Base-by-base conservation (phyloP, 768 basidiomycete species). In the Serendipita vermifera region DNA sequence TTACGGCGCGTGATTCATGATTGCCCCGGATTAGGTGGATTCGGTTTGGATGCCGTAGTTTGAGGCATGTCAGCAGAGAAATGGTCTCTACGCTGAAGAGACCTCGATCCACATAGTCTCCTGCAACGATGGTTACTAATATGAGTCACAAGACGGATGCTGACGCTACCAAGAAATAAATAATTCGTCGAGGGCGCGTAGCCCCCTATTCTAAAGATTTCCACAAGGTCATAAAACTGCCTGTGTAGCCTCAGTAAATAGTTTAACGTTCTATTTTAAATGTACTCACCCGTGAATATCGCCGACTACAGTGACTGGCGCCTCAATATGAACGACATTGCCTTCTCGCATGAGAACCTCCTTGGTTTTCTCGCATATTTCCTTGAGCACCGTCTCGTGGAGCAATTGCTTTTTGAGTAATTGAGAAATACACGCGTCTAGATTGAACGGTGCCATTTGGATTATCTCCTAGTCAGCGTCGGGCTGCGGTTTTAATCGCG, bases 341-440 rank as follows among this genome's bases (percentile, higher is more conserved):
- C 87, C 91, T 73, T 99, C 96, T 59, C 91, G 76, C 96, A 98
- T 98, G 57, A 99, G 82, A 0, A 99, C 90, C 67, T 99, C 96
- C 68, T 98, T 99, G 14, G 94, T 96, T 73, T 98, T 98, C 66
- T 96, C 94, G 76, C 96, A 98, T 78, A 99, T 97, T 75, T 99
- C 94, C 53, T 92, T 84, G 39, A 99, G 70, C 26, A 98, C 76
- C 1, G 90, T 86, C 71, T 98, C 94, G 63, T 93, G 93, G 3
- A 99, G 75, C 13, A 99, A 81, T 61, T 96, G 92, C 73, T 96
- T 96, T 54, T 83, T 77, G 32, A 90, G 79, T 56, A 94, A 75
- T 64, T 92, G 87, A 64, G 85, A 74, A 65, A 97, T 97, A 70
- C 92, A 97, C 59, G 88, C 89, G 75, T 97, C 92, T 67, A 97